Base-by-base conservation (phyloP, 2,329 filamentous ascomycete species). In the Fusarium chlamydosporum region DNA sequence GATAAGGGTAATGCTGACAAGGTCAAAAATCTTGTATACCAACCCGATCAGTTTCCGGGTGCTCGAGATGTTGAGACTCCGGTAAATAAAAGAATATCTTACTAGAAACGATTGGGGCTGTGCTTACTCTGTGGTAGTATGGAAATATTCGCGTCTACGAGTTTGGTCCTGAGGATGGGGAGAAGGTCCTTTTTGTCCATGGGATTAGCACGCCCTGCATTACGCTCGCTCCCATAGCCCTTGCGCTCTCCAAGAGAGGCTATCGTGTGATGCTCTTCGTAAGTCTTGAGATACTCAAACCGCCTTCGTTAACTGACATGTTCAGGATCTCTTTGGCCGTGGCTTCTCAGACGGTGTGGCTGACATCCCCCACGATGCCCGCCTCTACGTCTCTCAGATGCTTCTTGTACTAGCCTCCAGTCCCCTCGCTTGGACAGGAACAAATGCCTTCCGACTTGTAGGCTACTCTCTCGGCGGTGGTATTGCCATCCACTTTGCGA, bases 381-480 rank as follows among this genome's bases (percentile, higher is more conserved):
- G 87, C 15, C 86, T 96, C 9, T 96, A 92, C 79, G 84, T 86
- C 5, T 85, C 89, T 4, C 91, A 95, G 77, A 89, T 93, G 56
- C 83, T 93, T 40, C 84, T 92, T 29, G 91, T 86, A 15, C 81
- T 95, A 12, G 84, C 87, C 27, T 93, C 91, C 2, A 94, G 91
- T 3, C 83, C 87, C 0, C 80, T 95, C 4, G 71, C 88, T 15
- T 94, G 91, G 91, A 89, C 87, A 0, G 86, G 88, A 42, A 67
- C 75, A 15, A 73, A 77, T 42, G 84, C 82, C 47, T 89, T 96
- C 75, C 85, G 85, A 47, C 79, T 97, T 20, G 80, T 94, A 13
- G 93, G 93, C 12, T 97, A 96, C 79, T 94, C 91, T 0, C 85
- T 97, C 1, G 93, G 93, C 59, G 93, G 93, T 46, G 92, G 91